Evolutionary conservation across 305 asterid species (phyloP), one percentile per base, ranked within the genome.

Genomic region (Salvia sclarea): DNA sequence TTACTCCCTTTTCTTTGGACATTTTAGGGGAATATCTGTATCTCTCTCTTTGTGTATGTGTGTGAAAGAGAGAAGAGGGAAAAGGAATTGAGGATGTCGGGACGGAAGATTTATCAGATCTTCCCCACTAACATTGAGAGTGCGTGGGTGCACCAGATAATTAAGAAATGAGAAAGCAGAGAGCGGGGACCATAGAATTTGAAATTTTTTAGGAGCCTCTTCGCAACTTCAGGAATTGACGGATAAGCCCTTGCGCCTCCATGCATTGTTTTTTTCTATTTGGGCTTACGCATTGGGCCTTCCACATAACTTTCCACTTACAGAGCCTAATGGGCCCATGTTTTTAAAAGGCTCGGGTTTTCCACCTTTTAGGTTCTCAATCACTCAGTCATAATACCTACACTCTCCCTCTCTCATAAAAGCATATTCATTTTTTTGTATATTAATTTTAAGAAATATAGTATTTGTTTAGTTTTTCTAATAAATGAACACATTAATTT

Each of bases 1-100:
- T 91, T 2, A 91, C 98, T 0, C 96, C 88, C 56, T 91, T 91
- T 75, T 87, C 95, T 48, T 85, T 87, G 48, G 88, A 88, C 87
- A 88, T 88, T 68, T 48, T 43, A 48, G n/a, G 40, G 41, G 21
- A 21, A 17, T 30, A 31, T 1, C n/a, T n/a, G n/a, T n/a, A n/a
- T n/a, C n/a, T n/a, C n/a, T n/a, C n/a, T 17, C 38, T 54, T 2
- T 25, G 12, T 22, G 37, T 14, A 22, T 16, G 52, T 11, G 16
- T 2, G 18, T 0, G 21, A 5, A 22, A 3, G 52, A 45, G 21
- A 45, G 21, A 45, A 21, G 30, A 8, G 57, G 56, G 6, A 6
- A 52, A 17, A 13, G 9, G 0, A 18, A 55, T 2, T 13, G 12
- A 28, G 20, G 11, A 55, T 2, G 21, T 38, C 17, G 25, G 28